These are phyloP conservation scores for Mycena metata DNA, from an alignment of 768 basidiomycete genomes.

Conservation along the genomic window DNA sequence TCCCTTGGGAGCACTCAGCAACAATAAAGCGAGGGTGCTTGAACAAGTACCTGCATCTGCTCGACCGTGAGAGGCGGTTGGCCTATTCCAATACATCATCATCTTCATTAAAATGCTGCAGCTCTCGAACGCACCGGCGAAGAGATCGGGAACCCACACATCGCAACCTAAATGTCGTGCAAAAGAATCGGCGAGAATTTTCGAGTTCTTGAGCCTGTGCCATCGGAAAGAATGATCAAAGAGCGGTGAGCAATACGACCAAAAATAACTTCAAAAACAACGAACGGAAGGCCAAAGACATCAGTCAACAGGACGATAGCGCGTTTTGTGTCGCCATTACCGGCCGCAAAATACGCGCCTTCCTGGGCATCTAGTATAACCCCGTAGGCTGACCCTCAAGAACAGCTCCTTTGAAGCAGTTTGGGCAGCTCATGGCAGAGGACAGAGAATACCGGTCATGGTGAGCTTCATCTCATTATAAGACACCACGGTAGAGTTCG, in stretches of 20 bases:
- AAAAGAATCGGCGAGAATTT: conserved; percentile 57
- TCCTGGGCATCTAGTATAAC: conserved; percentile 38
- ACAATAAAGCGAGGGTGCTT: too few species aligned
- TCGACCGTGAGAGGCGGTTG: conserved; percentile 22
- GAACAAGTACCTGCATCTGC: conserved; percentile 4
- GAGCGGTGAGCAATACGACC: too few species aligned
- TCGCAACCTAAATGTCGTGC: conserved; percentile 53
- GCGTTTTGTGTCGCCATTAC: conserved; percentile 29
- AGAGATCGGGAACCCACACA: conserved; percentile 62
- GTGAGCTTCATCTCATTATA: too few species aligned
- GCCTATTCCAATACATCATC: conserved; percentile 7
- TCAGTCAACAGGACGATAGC: conserved; percentile 58
- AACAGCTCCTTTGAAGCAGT: conserved; percentile 48
- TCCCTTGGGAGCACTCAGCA: neutral
- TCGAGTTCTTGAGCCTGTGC: conserved; percentile 48
- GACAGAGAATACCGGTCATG: too few species aligned
- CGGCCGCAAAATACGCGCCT: conserved; percentile 49
- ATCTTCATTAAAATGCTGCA: too few species aligned
- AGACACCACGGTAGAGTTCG: too few species aligned
- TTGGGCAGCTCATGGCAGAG: conserved; percentile 24
- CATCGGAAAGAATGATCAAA: too few species aligned
- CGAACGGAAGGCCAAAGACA: conserved; percentile 52
- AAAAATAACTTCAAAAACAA: too few species aligned
- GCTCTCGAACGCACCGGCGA: conserved; percentile 47
- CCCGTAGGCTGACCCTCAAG: conserved; percentile 53